A percentile compares a stretch with the other conserved stretches of the same genome.
These are phyloP conservation scores for Athelia psychrophila DNA, from an alignment of 1,284 basidiomycete genomes.

Conservation along the genomic window DNA sequence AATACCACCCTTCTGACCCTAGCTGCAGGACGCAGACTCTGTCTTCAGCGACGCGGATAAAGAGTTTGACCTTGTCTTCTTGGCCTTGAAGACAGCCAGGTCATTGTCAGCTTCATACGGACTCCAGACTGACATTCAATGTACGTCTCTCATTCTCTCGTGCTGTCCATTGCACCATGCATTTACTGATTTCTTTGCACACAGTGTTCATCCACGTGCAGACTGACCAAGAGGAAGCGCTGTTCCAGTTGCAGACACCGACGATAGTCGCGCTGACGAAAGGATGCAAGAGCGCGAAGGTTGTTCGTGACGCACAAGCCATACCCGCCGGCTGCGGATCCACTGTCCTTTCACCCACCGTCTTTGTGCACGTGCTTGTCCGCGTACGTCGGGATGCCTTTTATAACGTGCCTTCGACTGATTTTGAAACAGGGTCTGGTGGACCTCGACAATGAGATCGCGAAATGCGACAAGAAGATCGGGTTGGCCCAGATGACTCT, in stretches of 20 bases:
- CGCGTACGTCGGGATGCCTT: slow-evolving; percentile 47
- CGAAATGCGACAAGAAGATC: slow-evolving; percentile 86
- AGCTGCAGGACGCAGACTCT: slow-evolving; percentile 54
- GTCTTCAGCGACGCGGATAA: slow-evolving; percentile 76
- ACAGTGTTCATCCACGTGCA: slow-evolving; percentile 84
- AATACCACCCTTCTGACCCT: not conserved
- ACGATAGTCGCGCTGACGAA: slow-evolving; percentile 88
- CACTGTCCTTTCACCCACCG: slow-evolving; percentile 71
- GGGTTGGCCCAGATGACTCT: slow-evolving; percentile 66
- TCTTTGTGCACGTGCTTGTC: slow-evolving; percentile 83
- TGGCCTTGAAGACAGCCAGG: slow-evolving; percentile 76
- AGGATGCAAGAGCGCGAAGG: slow-evolving; percentile 74
- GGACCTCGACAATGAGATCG: slow-evolving; percentile 81
- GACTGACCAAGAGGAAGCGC: slow-evolving; percentile 54
- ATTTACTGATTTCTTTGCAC: too few species aligned
- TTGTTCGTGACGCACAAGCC: slow-evolving; percentile 56
- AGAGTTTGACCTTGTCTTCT: slow-evolving; percentile 87
- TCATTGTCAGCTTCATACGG: slow-evolving; percentile 92
- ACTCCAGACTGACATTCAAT: slow-evolving; percentile 84
- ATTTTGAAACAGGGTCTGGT: slow-evolving; percentile 67
- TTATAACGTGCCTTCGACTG: not conserved
- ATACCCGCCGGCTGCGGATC: slow-evolving; percentile 91
- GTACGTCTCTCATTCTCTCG: slow-evolving; percentile 37
- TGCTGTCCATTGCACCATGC: slow-evolving; percentile 5
- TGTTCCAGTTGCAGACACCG: slow-evolving; percentile 70